Percentiles rank a stretch among this genome's conserved stretches.
Evolutionary conservation across 257 asterid species (phyloP).

Genomic region (Solanum tarijense): DNA sequence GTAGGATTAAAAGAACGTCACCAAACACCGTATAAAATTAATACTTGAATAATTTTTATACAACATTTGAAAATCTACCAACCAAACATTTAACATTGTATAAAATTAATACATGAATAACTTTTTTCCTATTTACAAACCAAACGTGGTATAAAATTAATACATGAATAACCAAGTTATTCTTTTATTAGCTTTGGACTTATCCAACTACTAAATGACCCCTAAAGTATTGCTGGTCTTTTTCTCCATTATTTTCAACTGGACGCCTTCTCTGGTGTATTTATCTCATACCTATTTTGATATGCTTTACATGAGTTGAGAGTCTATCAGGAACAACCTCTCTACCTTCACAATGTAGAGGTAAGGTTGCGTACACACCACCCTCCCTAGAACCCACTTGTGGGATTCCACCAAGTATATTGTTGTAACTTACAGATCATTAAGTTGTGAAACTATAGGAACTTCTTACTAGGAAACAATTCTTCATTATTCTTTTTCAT

Average conservation of each 20-base stretch:
- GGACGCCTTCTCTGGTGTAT: not conserved
- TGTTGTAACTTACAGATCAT: not conserved
- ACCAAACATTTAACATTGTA: not conserved
- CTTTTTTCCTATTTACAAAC: not conserved
- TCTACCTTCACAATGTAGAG: not conserved
- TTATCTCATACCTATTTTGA: not conserved
- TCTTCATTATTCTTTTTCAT: not conserved
- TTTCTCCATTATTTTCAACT: not conserved
- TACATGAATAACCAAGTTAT: not conserved
- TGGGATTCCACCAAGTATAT: not conserved
- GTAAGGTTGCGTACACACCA: not conserved
- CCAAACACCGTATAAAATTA: not conserved
- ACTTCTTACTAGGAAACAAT: not conserved
- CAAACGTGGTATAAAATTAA: not conserved
- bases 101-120: not conserved
- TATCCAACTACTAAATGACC: not conserved
- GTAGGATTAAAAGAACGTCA: not conserved
- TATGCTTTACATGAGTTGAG: not conserved
- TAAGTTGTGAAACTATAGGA: not conserved
- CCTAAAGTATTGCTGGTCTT: not conserved
- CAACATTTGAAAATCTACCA: not conserved
- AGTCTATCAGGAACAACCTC: not conserved
- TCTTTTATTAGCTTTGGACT: not conserved
- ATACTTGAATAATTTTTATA: too few species aligned
- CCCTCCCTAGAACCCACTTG: not conserved